Percentiles rank a stretch among this genome's conserved stretches.
Conservation (phyloP, 106 monocot genomes). For the Acanthochlamys bracteata region DNA sequence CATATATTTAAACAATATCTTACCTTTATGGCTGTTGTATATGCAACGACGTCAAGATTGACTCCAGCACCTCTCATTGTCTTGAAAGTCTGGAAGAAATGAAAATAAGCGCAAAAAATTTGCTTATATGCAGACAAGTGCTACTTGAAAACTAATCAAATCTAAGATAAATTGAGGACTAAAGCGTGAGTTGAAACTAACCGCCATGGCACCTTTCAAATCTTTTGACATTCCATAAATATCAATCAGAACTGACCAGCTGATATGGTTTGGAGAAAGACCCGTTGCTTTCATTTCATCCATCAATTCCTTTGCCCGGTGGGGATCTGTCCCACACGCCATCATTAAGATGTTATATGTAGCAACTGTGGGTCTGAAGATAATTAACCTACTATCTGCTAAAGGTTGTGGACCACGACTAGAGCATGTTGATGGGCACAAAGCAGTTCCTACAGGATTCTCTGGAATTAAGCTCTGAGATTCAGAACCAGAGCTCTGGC, state of each 20-base stretch:
- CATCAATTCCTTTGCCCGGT: slow-evolving; percentile 66
- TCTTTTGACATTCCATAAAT: slow-evolving; percentile 70
- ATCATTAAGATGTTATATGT: slow-evolving; percentile 94
- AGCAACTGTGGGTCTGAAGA: slow-evolving; percentile 70
- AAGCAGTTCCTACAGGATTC: neutral
- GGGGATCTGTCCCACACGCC: slow-evolving; percentile 78
- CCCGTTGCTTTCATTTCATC: slow-evolving; percentile 70
- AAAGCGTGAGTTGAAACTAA: slow-evolving; percentile 20
- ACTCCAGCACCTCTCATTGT: slow-evolving; percentile 63
- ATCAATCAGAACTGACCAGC: slow-evolving; percentile 81
- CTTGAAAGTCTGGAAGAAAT: slow-evolving; percentile 47
- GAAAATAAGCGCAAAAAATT: no score
- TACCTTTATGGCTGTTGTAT: slow-evolving; percentile 90
- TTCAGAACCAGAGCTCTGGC: neutral
- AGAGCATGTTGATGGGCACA: neutral
- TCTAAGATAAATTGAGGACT: no score
- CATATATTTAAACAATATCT: neutral
- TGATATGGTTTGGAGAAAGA: slow-evolving; percentile 67
- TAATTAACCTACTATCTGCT: slow-evolving; percentile 17
- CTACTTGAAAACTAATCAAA: no score
- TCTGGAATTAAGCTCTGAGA: slow-evolving; percentile 4
- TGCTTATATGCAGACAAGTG: no score
- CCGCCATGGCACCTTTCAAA: slow-evolving; percentile 64
- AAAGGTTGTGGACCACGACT: neutral
- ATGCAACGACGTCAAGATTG: slow-evolving; percentile 81